Evolutionary conservation across 306 rosid genomes (phyloP).

Genomic region (Prosopis cineraria): DNA sequence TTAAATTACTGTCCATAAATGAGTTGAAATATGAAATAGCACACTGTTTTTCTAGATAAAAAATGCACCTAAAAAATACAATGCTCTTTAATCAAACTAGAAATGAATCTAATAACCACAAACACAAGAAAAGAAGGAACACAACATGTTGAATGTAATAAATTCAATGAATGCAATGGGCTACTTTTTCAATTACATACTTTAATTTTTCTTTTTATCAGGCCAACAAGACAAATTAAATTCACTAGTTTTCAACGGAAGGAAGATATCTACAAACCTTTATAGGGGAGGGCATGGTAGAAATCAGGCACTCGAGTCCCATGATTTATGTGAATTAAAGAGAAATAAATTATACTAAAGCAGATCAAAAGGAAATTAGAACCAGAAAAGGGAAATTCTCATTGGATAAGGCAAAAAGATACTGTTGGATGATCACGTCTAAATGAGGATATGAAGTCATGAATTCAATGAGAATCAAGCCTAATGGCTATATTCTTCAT

Average conservation of each 20-base stretch:
- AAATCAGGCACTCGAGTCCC: not conserved
- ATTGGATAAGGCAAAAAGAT: no score
- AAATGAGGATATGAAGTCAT: no score
- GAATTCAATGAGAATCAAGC: no score
- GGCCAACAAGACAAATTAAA: not conserved
- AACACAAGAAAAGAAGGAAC: not conserved
- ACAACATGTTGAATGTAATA: no score
- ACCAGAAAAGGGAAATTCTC: not conserved
- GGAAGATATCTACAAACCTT: not conserved
- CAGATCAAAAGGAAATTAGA: not conserved
- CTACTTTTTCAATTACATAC: not conserved
- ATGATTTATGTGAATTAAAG: not conserved
- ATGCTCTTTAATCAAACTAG: not conserved
- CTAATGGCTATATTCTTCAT: no score
- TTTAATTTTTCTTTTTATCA: not conserved
- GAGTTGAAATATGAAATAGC: not conserved
- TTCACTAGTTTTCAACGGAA: not conserved
- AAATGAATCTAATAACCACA: not conserved
- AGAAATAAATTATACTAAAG: not conserved
- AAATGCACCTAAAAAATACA: not conserved
- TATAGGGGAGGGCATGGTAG: not conserved
- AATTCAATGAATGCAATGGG: not conserved
- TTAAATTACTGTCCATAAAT: conserved; percentile 13
- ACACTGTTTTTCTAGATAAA: not conserved
- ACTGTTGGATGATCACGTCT: no score